Evolutionary conservation across 306 rosid species (phyloP).

Genomic region (Cucumis hystrix): DNA sequence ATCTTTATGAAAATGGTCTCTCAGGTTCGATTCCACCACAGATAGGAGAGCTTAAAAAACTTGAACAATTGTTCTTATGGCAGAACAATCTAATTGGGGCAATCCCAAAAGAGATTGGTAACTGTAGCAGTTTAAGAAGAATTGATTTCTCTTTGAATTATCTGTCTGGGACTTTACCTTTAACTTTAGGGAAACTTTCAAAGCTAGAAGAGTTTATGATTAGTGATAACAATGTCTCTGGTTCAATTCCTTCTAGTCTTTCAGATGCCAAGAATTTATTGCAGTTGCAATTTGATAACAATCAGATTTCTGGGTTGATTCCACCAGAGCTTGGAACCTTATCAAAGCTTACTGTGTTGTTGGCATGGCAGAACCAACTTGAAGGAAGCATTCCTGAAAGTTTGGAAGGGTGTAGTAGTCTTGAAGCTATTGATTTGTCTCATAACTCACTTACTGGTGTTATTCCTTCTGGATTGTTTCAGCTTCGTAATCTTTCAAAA

Average conservation of each 20-base stretch:
- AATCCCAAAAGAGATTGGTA: conserved; percentile 64
- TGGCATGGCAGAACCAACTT: conserved; percentile 86
- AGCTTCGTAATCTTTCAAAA: conserved; percentile 64
- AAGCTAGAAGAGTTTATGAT: conserved; percentile 78
- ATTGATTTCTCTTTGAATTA: conserved; percentile 62
- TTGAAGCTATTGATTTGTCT: conserved; percentile 71
- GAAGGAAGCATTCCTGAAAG: conserved; percentile 59
- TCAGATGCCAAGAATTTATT: conserved; percentile 48
- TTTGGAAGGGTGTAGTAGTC: conserved; percentile 46
- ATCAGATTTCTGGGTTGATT: conserved; percentile 60
- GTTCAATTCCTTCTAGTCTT: conserved; percentile 52
- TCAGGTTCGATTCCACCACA: conserved; percentile 57
- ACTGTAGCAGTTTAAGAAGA: conserved; percentile 43
- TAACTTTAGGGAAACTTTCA: conserved; percentile 43
- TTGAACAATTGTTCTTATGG: conserved; percentile 70
- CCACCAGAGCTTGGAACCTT: conserved; percentile 57
- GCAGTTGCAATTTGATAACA: conserved; percentile 71
- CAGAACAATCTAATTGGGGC: conserved; percentile 47
- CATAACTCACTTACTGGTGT: conserved; percentile 51
- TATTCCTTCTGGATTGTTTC: conserved; percentile 56
- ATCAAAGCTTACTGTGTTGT: conserved; percentile 38
- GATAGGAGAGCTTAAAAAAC: conserved; percentile 58
- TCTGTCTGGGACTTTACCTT: conserved; percentile 64
- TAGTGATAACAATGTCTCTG: conserved; percentile 66
- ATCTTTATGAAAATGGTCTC: conserved; percentile 52